Percentiles rank a stretch among this genome's conserved stretches.
These are phyloP conservation scores for Eucalyptus caleyi DNA, from an alignment of 345 rosid species.

Conservation along the genomic window DNA sequence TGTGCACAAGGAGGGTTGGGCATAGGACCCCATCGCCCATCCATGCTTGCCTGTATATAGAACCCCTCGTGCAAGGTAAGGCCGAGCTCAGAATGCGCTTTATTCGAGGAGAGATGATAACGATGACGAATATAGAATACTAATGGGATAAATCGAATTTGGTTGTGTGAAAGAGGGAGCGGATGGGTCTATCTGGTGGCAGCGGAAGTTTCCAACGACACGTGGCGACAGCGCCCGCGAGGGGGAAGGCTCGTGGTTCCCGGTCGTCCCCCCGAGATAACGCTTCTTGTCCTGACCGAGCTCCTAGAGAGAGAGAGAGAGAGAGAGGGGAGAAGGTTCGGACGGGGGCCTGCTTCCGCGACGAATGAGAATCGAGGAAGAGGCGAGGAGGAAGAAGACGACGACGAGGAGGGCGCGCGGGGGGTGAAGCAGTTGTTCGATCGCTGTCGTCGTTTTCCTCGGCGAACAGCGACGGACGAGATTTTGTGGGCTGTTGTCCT, in stretches of 20 bases:
- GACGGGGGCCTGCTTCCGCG: neutral
- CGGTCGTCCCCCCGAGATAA: neutral
- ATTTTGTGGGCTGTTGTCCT: neutral
- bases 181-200: slow-evolving; percentile 2
- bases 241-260: neutral
- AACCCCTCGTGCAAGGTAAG: neutral
- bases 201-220: no score
- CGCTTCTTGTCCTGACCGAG: neutral
- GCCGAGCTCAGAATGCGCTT: neutral
- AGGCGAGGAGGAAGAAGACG: no score
- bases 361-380: neutral
- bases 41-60: no score
- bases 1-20: no score
- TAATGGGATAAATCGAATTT: neutral
- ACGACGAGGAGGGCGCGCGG: neutral
- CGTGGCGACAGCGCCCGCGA: no score
- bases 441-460: neutral
- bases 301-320: neutral
- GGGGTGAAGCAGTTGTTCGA: neutral
- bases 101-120: slow-evolving; percentile 12
- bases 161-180: neutral
- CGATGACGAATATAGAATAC: neutral
- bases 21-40: no score
- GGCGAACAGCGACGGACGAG: neutral
- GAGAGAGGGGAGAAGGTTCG: neutral